Evolutionary conservation across 345 rosid genomes (phyloP), one percentile per base, ranked within the genome.

Genomic region (Raphanus raphanistrum): DNA sequence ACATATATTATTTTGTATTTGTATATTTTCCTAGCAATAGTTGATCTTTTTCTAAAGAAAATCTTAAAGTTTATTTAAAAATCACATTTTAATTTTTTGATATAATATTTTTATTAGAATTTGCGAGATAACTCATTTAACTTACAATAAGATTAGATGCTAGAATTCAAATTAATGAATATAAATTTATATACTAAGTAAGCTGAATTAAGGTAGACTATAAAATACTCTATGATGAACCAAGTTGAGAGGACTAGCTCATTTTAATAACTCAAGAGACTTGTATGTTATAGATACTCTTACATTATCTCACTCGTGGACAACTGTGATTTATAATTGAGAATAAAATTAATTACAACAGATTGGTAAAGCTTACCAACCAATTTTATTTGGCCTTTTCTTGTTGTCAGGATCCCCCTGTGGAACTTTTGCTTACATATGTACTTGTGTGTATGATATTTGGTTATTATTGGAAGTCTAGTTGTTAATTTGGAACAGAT

Each of bases 331-430:
- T 72, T 78, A 55, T 65, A 65, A 65, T 21, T 64, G 54, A 60
- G 68, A 45, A 65, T 58, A 59, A 9, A 66, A 66, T 58, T 45
- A 9, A 58, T 10, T 43, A 32, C 33, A 66, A 26, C 67, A 58
- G 76, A 72, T 32, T 58, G 68, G 55, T 77, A 78, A 66, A 78
- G 76, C 72, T 55, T 76, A 78, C 81, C 73, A 78, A 72, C 76
- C 77, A 72, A 72, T 36, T 58, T 43, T 65, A 25, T 71, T 78
- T 78, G 81, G 72, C 67, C 29, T 72, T 78, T 78, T 72, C 81
- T 72, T 72, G 63, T 78, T 78, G 81, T 66, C 81, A 65, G 68
- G 63, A 71, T 78, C 55, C 76, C 76, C 67, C 55, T 45, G 62
- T 58, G 13, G 77, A 32, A 78, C 81, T 78, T 72, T 72, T 67